phyloP scores from a whole-genome alignment of 2,329 filamentous ascomycete species.

The Huntiella omanensis region DNA sequence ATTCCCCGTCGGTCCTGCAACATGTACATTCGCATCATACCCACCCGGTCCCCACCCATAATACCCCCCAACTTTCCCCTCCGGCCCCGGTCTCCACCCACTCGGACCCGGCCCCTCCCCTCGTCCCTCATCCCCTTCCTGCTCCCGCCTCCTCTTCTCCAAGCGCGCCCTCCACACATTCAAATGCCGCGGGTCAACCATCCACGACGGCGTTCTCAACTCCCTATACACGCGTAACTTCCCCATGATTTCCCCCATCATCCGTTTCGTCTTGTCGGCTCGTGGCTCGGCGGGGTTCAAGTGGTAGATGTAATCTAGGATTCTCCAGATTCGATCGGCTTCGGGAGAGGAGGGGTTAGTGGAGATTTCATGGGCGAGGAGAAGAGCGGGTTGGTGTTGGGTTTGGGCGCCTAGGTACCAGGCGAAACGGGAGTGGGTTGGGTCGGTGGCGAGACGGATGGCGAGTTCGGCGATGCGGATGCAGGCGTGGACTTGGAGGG shows the following conservation, averaged over 20 bases:
- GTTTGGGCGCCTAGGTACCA: slow-evolving; percentile 58
- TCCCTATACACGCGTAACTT: slow-evolving; percentile 10
- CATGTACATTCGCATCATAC: no score
- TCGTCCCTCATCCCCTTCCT: no score
- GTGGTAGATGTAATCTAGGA: slow-evolving; percentile 54
- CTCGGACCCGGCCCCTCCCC: no score
- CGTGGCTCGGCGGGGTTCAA: slow-evolving; percentile 27
- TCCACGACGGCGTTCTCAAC: slow-evolving; percentile 7
- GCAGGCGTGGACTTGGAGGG: slow-evolving; percentile 44
- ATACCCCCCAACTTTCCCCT: no score
- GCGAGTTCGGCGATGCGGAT: slow-evolving; percentile 30
- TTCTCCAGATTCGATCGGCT: slow-evolving; percentile 48
- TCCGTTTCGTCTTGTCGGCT: slow-evolving; percentile 26
- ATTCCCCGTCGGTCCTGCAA: no score
- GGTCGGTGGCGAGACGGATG: slow-evolving; percentile 26
- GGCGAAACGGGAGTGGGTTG: slow-evolving; percentile 35
- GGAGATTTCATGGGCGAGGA: slow-evolving; percentile 50
- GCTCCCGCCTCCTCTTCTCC: no score
- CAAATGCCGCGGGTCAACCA: neutral
- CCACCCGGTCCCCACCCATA: no score
- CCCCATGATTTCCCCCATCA: slow-evolving; percentile 19
- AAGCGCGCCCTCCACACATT: no score
- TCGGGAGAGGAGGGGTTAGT: slow-evolving; percentile 36
- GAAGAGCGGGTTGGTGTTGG: slow-evolving; percentile 51
- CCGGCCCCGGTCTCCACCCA: no score